Evolutionary conservation across 140 eudicot genomes (phyloP), one percentile per base, ranked within the genome.

Genomic region (Anethum foeniculum): DNA sequence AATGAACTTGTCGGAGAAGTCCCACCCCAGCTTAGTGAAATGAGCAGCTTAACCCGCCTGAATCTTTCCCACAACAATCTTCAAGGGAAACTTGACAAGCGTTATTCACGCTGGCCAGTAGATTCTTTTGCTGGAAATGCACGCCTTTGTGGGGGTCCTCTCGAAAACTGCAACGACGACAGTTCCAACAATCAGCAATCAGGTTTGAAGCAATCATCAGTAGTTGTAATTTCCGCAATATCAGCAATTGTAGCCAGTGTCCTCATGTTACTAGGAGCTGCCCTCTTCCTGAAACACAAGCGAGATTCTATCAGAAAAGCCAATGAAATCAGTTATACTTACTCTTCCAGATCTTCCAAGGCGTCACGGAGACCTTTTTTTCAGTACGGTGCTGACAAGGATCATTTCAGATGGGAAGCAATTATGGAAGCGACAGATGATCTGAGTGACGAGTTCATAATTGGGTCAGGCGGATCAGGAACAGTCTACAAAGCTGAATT

Each of bases 401-500:
- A 77, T 15, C 93, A 89, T 30, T 83, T 86, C 77, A 85, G 85
- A 76, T 95, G 97, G 99, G 96, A 90, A 25, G 93, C 88, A 86
- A 88, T 95, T 23, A 92, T 95, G 99, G 97, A 84, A 76, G 97
- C 99, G 23, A 95, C 99, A 38, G 90, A 92, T 69, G 88, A 92
- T 83, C 91, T 95, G 68, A 88, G 99, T 34, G 97, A 95, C 23
- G 93, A 89, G 81, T 92, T 85, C 84, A 85, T 91, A 82, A 86
- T 95, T 18, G 99, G 99, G 39, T 89, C 97, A 5, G 99, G 99
- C 9, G 99, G 99, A 38, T 89, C 99, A 0, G 99, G 99, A 49
- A 92, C 97, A 0, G 79, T 95, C 62, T 95, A 95, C 86, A 85
- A 80, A 82, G 97, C 99, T 13, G 99, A 89, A 77, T 60, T 95